These are phyloP conservation scores for Beauveria sp. DNA, from an alignment of 2,329 filamentous ascomycete species.

Conservation along the genomic window DNA sequence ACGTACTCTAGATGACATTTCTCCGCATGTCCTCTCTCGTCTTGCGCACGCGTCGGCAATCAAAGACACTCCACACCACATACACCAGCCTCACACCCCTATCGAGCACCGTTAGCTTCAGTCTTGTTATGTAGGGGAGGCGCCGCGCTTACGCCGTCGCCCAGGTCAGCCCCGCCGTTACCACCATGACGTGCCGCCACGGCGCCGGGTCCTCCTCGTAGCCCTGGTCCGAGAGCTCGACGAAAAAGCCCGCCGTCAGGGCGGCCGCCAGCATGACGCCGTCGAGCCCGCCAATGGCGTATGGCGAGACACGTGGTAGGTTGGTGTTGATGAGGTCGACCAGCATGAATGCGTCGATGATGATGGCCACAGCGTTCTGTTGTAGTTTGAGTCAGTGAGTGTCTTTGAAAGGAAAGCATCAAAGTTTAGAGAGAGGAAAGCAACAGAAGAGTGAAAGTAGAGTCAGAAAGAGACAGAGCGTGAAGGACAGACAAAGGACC, in stretches of 20 bases:
- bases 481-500: too few species aligned
- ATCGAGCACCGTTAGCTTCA: not conserved
- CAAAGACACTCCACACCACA: not conserved
- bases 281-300: constrained; percentile 7
- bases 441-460: not conserved
- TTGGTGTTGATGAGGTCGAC: constrained; percentile 7
- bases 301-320: constrained; percentile 6
- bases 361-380: constrained; percentile 8
- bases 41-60: constrained; percentile 1
- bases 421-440: not conserved
- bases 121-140: too few species aligned
- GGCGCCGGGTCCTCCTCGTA: constrained; percentile 3
- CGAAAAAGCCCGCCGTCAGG: constrained; percentile 7
- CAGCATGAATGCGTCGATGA: constrained; percentile 8
- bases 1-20: not conserved
- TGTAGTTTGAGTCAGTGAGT: not conserved
- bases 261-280: constrained; percentile 8
- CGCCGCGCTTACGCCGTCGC: constrained; percentile 1
- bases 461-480: not conserved
- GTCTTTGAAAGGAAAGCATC: not conserved
- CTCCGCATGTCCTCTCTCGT: not conserved
- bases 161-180: constrained; percentile 7
- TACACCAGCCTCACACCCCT: not conserved
- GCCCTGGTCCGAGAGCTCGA: constrained; percentile 1
- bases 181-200: constrained; percentile 5